Evolutionary conservation across 2,329 filamentous ascomycete species (phyloP), one percentile per base, ranked within the genome.

Genomic region (Microcyclosporella mali): DNA sequence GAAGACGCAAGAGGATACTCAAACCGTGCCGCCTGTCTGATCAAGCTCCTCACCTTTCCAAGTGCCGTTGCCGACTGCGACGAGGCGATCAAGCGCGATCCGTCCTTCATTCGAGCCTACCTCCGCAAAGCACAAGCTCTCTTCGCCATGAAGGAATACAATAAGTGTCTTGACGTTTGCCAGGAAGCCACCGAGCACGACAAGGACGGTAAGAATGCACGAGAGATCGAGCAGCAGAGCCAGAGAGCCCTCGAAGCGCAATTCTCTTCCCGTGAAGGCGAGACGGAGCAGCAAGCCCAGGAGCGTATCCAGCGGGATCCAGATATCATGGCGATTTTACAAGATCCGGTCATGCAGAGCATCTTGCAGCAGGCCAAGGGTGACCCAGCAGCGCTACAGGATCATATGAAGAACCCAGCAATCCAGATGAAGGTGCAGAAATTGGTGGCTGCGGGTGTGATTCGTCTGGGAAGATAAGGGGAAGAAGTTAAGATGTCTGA

Each of bases 101-200:
- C 85, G 45, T 84, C 83, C 62, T 98, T 98, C 68, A 90, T 97
- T 69, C 82, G 90, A 43, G 92, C 92, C 6, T 97, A 97, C 68
- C 84, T 98, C 58, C 84, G 92, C 64, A 97, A 95, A 75, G 89
- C 89, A 0, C 89, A 97, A 70, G 88, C 88, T 32, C 87, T 90
- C 67, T 88, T 92, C 56, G 88, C 88, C 58, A 98, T 98, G 92
- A 87, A 92, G 67, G 90, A 98, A 68, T 97, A 95, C 75, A 95
- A 84, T 67, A 90, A 89, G 66, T 94, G 86, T 62, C 74, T 97
- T 45, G 92, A 98, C 62, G 85, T 84, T 6, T 95, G 89, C 70
- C 79, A 79, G 30, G 86, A 88, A 63, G 92, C 94, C 1, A 72
- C 76, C 7, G 75, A 81, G 56, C 78, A 94, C 47, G 92, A 98